Evolutionary conservation across 2,329 filamentous ascomycete species (phyloP).

Genomic region (Knufia petricola): DNA sequence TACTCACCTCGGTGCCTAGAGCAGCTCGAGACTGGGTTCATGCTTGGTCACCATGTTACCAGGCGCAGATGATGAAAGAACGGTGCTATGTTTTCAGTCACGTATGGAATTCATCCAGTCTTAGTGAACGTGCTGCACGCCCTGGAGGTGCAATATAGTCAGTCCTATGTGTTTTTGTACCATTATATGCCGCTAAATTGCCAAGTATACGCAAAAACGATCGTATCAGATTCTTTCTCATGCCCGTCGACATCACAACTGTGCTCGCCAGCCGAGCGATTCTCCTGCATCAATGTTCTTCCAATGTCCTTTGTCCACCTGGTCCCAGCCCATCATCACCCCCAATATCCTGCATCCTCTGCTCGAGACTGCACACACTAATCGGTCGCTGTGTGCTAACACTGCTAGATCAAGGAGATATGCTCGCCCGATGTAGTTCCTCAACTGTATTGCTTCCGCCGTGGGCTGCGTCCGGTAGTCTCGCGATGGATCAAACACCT

Average conservation of each 20-base stretch:
- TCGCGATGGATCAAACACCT: not conserved
- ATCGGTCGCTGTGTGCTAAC: conserved; percentile 56
- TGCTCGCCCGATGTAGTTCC: conserved; percentile 67
- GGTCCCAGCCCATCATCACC: conserved; percentile 82
- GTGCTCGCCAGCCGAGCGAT: not conserved
- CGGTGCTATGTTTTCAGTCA: no score
- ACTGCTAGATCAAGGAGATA: conserved; percentile 75
- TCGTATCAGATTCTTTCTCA: not conserved
- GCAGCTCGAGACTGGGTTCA: no score
- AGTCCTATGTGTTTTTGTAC: not conserved
- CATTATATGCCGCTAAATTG: conserved; percentile 2
- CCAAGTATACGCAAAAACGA: conserved; percentile 1
- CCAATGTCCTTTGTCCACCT: conserved; percentile 54
- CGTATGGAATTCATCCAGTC: no score
- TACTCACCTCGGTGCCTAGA: no score
- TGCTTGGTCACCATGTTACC: no score
- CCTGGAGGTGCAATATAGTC: no score
- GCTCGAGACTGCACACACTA: conserved; percentile 65
- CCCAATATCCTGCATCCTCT: conserved; percentile 59
- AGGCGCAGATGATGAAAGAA: no score
- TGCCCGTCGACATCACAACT: not conserved
- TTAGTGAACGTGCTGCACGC: no score
- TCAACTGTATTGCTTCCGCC: conserved; percentile 49
- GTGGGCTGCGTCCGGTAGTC: conserved; percentile 25
- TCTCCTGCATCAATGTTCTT: conserved; percentile 56